These are phyloP conservation scores for Talaromyces sp. DNA, from an alignment of 2,329 filamentous ascomycete genomes.

Conservation along the genomic window DNA sequence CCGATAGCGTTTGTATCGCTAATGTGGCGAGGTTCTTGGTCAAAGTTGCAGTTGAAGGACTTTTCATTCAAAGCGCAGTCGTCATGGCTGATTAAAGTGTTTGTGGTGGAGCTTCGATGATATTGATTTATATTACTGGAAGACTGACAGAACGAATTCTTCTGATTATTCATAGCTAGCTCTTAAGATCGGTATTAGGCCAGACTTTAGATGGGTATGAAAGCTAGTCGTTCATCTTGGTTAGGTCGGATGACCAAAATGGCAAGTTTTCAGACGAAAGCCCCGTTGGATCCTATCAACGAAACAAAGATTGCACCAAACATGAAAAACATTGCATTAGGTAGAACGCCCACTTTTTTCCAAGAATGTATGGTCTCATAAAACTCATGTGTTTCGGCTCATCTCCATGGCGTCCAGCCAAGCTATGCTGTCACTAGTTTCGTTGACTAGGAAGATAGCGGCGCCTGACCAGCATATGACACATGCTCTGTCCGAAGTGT, in stretches of 20 bases:
- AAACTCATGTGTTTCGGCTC: background rate
- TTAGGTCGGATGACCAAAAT: too few species aligned
- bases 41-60: slow-evolving; percentile 5
- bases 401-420: background rate
- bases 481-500: background rate
- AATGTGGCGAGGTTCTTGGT: background rate
- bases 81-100: background rate
- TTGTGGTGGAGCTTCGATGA: background rate
- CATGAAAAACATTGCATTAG: too few species aligned
- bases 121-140: background rate
- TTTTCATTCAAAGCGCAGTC: slow-evolving; percentile 1
- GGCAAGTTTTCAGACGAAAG: too few species aligned
- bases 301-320: too few species aligned
- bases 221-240: too few species aligned
- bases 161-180: background rate
- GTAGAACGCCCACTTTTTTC: too few species aligned
- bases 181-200: too few species aligned
- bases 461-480: background rate
- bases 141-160: background rate
- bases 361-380: background rate
- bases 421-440: background rate
- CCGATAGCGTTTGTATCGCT: background rate
- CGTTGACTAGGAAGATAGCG: background rate
- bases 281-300: too few species aligned
- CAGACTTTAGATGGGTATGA: too few species aligned